Evolutionary conservation across 2,329 filamentous ascomycete genomes (phyloP), one percentile per base, ranked within the genome.

Genomic region (Fusarium albidum): DNA sequence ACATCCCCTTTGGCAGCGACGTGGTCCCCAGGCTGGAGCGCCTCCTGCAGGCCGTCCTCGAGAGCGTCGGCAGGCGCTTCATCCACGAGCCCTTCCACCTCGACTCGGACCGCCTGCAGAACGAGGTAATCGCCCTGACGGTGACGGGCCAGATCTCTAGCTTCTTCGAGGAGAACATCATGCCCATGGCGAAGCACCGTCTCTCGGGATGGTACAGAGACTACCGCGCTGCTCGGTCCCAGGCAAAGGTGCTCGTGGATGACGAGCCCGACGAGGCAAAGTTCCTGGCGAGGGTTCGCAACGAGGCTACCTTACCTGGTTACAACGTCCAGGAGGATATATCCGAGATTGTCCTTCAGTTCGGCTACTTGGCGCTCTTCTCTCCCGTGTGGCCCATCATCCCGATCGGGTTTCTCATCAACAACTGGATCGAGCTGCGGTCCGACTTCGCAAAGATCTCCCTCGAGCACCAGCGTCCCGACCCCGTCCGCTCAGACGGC

Each of bases 381-480:
- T 88, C 85, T 1, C 86, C 89, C 1, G 86, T 91, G 26, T 92
- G 89, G 89, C 89, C 90, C 0, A 76, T 92, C 2, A 89, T 90
- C 1, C 83, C 86, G 0, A 76, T 91, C 17, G 88, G 87, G 0
- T 92, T 92, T 69, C 75, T 92, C 12, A 73, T 90, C 68, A 92
- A 92, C 72, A 88, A 92, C 73, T 90, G 88, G 87, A 76, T 92
- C 49, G 89, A 92, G 70, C 79, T 92, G 9, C 87, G 89, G 9
- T 87, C 88, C 3, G 89, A 92, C 65, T 89, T 90, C 38, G 82
- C 90, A 73, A 92, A 92, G 67, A 89, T 92, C 49, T 90, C 86
- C 57, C 78, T 86, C 18, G 88, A 92, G 67, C 89, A 88, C 75
- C 86, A 87, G 57, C 83, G 90, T 1, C 90, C 89, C 0, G 83